These are phyloP conservation scores for Fistulinella cinereoalba DNA, from an alignment of 1,284 basidiomycete genomes.

Conservation along the genomic window DNA sequence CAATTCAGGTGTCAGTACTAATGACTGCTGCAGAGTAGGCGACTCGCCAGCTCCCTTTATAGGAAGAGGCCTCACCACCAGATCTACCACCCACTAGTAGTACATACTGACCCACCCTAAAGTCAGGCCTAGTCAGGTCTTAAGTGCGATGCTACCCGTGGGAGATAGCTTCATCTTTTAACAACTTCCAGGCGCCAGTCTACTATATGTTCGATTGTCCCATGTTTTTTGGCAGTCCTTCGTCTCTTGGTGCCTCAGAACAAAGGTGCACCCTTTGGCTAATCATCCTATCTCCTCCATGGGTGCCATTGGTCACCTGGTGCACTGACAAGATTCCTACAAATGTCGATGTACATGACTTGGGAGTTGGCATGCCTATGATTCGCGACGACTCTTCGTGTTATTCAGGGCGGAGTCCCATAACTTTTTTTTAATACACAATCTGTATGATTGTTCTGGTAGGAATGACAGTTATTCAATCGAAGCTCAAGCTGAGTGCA, in stretches of 20 bases:
- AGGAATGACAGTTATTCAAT: too few species aligned
- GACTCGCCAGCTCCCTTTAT: too few species aligned
- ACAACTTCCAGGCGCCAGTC: conserved; percentile 54
- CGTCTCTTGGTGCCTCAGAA: conserved; percentile 59
- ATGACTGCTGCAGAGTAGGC: too few species aligned
- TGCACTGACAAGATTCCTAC: conserved; percentile 45
- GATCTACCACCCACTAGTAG: too few species aligned
- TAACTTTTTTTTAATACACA: too few species aligned
- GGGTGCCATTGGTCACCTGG: conserved; percentile 62
- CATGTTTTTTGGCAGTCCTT: conserved; percentile 39
- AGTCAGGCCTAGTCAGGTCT: conserved; percentile 7
- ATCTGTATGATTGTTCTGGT: too few species aligned
- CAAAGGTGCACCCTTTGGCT: conserved; percentile 60
- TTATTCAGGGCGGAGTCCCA: too few species aligned
- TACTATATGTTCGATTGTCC: conserved; percentile 59
- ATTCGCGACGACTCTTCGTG: too few species aligned
- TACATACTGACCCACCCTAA: conserved; percentile 54
- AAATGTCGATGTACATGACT: not conserved
- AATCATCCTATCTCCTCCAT: conserved; percentile 44
- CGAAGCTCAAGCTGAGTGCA: too few species aligned
- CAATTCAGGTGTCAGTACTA: too few species aligned
- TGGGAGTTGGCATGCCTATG: too few species aligned
- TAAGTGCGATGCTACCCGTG: not conserved
- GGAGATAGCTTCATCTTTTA: conserved; percentile 53
- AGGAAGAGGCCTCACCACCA: too few species aligned